Evolutionary conservation across 2,329 filamentous ascomycete species (phyloP), one percentile per base, ranked within the genome.

Genomic region (Penicillium sp.): DNA sequence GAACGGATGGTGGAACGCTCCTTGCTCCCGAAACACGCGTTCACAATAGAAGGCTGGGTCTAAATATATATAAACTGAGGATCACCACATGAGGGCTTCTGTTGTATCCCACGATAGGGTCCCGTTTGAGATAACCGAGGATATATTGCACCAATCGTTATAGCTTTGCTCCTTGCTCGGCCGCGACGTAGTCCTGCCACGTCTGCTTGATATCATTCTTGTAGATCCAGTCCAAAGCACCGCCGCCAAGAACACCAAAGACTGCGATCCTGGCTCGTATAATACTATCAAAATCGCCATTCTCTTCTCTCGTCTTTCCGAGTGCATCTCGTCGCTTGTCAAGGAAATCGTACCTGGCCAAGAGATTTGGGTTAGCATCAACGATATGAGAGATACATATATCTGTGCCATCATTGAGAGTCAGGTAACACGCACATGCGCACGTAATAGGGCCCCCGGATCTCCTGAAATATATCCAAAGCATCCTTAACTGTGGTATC

Each of bases 131-230:
- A n/a, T n/a, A n/a, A n/a, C n/a, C n/a, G n/a, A n/a, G n/a, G n/a
- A n/a, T n/a, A n/a, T 21, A 21, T 21, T 26, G 26, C 26, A 6
- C 2, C 3, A 26, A 6, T 1, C 26, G 2, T 26, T 52, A 53
- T 29, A 53, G 11, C 17, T 21, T 45, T 5, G 21, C 46, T 6
- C 7, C 15, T 7, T 57, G 46, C 21, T 55, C 30, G 13, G 15
- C 19, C 13, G 44, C 57, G 3, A 56, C 21, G 35, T 56, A 61
- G 9, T 56, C 52, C 26, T 23, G 19, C 58, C 58, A 61, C 8
- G 56, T 52, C 35, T 51, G 21, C 41, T 45, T 7, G 8, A 61
- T 61, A 11, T 61, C 46, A 41, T 61, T 61, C 47, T 56, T 52
- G 29, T 61, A 61, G 15, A 61, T 61, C 45, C 45, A 61, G 45